phyloP scores from a whole-genome alignment of 768 basidiomycete species.

The Boletus reticuloceps region DNA sequence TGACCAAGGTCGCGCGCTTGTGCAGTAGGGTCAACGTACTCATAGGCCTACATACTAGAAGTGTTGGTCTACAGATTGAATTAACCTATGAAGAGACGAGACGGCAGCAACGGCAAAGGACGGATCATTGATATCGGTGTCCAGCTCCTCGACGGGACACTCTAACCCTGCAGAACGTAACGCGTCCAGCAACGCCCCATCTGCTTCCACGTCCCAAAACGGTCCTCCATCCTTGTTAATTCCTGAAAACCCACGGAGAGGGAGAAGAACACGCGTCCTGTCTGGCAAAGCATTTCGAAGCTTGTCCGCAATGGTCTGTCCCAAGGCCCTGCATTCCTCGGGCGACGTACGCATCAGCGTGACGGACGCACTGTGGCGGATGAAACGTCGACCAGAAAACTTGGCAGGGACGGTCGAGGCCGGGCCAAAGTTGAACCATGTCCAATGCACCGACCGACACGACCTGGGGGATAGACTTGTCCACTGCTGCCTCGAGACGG shows the following conservation, averaged over 20 bases:
- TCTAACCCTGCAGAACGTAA: conserved; percentile 13
- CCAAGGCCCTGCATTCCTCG: conserved; percentile 23
- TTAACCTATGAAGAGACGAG: conserved; percentile 17
- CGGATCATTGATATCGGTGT: conserved; percentile 26
- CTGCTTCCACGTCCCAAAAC: conserved; percentile 26
- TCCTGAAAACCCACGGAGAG: conserved; percentile 24
- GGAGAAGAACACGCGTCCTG: conserved; percentile 24
- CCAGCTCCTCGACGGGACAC: conserved; percentile 22
- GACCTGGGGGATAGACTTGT: conserved; percentile 24
- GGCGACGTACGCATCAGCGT: conserved; percentile 31
- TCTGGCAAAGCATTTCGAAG: conserved; percentile 11
- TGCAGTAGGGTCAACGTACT: background rate
- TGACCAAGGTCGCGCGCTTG: background rate
- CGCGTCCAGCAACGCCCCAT: conserved; percentile 17
- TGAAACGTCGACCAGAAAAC: conserved; percentile 16
- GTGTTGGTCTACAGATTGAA: conserved; percentile 4
- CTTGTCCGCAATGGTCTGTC: conserved; percentile 20
- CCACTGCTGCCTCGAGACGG: conserved; percentile 26
- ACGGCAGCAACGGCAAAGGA: conserved; percentile 18
- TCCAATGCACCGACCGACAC: conserved; percentile 33
- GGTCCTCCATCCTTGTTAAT: conserved; percentile 22
- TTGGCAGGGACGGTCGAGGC: conserved; percentile 19
- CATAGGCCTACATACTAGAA: background rate
- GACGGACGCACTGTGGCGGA: conserved; percentile 27
- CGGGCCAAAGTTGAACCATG: conserved; percentile 35